Evolutionary conservation across 2,329 filamentous ascomycete genomes (phyloP), one percentile per base, ranked within the genome.

Genomic region (Geosmithia flava): DNA sequence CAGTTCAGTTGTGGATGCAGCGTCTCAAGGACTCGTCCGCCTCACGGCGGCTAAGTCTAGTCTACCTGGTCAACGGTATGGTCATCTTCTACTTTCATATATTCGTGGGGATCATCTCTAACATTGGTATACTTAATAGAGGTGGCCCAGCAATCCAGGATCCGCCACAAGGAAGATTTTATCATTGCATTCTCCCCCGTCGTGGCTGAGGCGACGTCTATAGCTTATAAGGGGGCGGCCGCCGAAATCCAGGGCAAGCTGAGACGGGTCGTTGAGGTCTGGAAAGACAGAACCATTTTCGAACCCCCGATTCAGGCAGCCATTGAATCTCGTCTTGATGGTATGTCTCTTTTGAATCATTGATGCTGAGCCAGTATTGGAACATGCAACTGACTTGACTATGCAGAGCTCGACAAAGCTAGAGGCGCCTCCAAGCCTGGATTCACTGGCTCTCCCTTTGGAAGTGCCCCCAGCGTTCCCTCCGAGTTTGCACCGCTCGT

Each of bases 141-240:
- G 73, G 90, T 98, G 50, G 86, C 88, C 20, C 93, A 98, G 62
- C 93, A 97, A 61, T 95, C 90, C 20, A 95, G 94, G 66, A 91
- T 87, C 45, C 83, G 91, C 37, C 83, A 85, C 53, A 96, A 95
- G 66, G 82, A 90, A 47, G 93, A 98, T 57, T 98, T 98, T 56
- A 76, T 96, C 15, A 76, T 85, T 52, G 91, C 93, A 7, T 97
- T 95, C 65, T 85, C 91, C 44, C 90, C 93, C 4, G 77, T 95
- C 55, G 86, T 98, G 53, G 87, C 87, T 19, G 93, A 98, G 64
- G 91, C 89, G n/a, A 84, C 85, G 10, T 76, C 87, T 15, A 74
- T 79, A n/a, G 91, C 93, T 40, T 98, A 97, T 64, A 95, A 91
- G 65, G 88, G 89, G 51, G 83, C 89, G 2, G 81, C 87, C 7